phyloP scores from a whole-genome alignment of 2,329 filamentous ascomycete genomes.

The Chaetomium sp. region DNA sequence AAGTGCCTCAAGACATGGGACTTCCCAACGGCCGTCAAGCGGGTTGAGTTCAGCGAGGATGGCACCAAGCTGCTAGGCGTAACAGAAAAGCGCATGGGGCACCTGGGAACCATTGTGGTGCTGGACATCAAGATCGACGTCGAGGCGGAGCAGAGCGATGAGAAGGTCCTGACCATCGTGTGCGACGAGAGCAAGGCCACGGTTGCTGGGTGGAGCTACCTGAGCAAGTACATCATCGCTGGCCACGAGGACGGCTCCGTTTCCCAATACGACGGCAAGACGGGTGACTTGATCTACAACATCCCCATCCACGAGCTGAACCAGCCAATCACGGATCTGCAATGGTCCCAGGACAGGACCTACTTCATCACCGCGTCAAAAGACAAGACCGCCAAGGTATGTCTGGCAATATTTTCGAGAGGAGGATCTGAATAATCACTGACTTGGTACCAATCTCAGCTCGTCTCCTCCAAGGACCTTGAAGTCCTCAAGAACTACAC shows the following conservation, averaged over 20 bases:
- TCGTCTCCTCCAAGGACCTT: slow-evolving; percentile 83
- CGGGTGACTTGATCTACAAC: slow-evolving; percentile 79
- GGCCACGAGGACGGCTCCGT: slow-evolving; percentile 96
- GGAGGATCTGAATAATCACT: neutral
- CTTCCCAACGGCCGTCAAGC: slow-evolving; percentile 94
- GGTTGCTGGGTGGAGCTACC: slow-evolving; percentile 93
- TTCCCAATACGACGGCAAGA: slow-evolving; percentile 89
- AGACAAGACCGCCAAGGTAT: slow-evolving; percentile 93
- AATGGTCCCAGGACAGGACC: slow-evolving; percentile 90
- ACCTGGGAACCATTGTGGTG: slow-evolving; percentile 90
- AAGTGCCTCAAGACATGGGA: slow-evolving; percentile 97
- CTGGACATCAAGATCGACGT: slow-evolving; percentile 85
- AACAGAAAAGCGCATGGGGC: slow-evolving; percentile 98
- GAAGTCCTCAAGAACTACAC: slow-evolving; percentile 89
- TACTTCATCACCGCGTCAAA: slow-evolving; percentile 99
- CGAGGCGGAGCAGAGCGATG: slow-evolving; percentile 79
- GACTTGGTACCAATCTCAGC: slow-evolving; percentile 42
- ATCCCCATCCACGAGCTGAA: slow-evolving; percentile 84
- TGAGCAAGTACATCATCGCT: slow-evolving; percentile 94
- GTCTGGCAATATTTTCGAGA: slow-evolving; percentile 22
- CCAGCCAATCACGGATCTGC: slow-evolving; percentile 83
- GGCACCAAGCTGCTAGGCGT: slow-evolving; percentile 88
- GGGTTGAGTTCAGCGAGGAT: slow-evolving; percentile 96
- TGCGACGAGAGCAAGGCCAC: slow-evolving; percentile 97
- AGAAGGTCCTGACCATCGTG: slow-evolving; percentile 82